Evolutionary conservation across 192 early-diverging fungal genomes (phyloP).

Genomic region (Coemansia sp.): DNA sequence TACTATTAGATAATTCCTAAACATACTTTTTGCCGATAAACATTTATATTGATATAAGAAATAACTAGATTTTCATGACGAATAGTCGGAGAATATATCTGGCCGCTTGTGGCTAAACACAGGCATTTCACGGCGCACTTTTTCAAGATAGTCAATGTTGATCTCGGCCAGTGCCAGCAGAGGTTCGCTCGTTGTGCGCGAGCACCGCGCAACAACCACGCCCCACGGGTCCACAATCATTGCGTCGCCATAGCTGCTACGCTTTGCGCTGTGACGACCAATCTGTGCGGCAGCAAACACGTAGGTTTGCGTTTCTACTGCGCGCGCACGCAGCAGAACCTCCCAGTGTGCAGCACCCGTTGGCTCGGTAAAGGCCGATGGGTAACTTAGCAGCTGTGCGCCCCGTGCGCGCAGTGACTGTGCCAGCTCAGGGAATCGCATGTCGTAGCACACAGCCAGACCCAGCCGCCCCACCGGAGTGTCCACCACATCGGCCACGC

Average conservation of each 20-base stretch:
- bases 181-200: slow-evolving; percentile 55
- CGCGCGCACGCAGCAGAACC: slow-evolving; percentile 70
- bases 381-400: slow-evolving; percentile 73
- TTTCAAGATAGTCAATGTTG: slow-evolving; percentile 59
- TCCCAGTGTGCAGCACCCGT: slow-evolving; percentile 88
- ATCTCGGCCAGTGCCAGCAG: slow-evolving; percentile 63
- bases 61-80: not conserved
- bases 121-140: slow-evolving; percentile 70
- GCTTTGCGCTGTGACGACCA: slow-evolving; percentile 68
- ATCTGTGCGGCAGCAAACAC: slow-evolving; percentile 79
- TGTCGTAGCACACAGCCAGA: slow-evolving; percentile 72
- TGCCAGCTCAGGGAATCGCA: slow-evolving; percentile 75
- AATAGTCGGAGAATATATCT: slow-evolving; percentile 54
- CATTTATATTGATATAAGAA: not conserved
- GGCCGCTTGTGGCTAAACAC: slow-evolving; percentile 66
- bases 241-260: slow-evolving; percentile 73
- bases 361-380: slow-evolving; percentile 76
- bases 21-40: not conserved
- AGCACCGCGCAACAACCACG: slow-evolving; percentile 62
- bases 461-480: slow-evolving; percentile 62
- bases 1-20: not conserved
- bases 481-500: slow-evolving; percentile 17
- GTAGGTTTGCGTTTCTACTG: slow-evolving; percentile 82
- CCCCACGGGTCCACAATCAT: slow-evolving; percentile 90
- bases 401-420: slow-evolving; percentile 55